Conservation (phyloP, 768 basidiomycete species). For the Chalciporus pseudorubinellus region DNA sequence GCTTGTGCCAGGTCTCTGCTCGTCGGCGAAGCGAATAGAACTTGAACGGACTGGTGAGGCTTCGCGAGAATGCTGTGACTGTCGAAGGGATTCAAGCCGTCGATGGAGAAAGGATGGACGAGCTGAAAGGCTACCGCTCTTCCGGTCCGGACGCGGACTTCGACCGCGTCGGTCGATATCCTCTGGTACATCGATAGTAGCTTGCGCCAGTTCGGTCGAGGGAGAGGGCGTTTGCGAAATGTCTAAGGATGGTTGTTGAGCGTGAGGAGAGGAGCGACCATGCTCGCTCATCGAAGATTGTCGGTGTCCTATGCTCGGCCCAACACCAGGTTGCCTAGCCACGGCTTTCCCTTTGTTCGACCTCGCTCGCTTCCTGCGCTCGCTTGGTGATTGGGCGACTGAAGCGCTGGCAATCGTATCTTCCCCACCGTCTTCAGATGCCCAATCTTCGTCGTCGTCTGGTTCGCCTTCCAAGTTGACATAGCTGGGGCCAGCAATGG, state of each 20-base stretch:
- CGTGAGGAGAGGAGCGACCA: conserved; percentile 1
- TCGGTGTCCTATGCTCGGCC: conserved; percentile 9
- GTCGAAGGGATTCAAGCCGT: conserved; percentile 29
- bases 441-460: conserved; percentile 62
- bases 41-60: conserved; percentile 48
- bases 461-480: conserved; percentile 10
- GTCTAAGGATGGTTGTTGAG: not conserved
- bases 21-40: conserved; percentile 48
- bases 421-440: conserved; percentile 50
- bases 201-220: not conserved
- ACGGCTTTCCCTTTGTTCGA: conserved; percentile 19
- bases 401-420: conserved; percentile 11
- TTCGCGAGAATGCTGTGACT: conserved; percentile 32
- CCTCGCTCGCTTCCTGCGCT: conserved; percentile 26
- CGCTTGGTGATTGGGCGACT: conserved; percentile 2
- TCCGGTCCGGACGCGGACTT: conserved; percentile 14
- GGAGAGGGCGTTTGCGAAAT: not conserved
- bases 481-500: not conserved
- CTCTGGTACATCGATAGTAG: conserved; percentile 3
- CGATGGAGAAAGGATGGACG: conserved; percentile 28
- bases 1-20: conserved; percentile 21
- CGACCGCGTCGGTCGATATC: conserved; percentile 24
- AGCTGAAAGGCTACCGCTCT: conserved; percentile 9
- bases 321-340: conserved; percentile 1
- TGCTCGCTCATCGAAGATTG: conserved; percentile 16